A percentile compares a stretch with the other conserved stretches of the same genome.
These are phyloP conservation scores for Lentinus polychrous DNA, from an alignment of 1,284 basidiomycete species.

Conservation along the genomic window DNA sequence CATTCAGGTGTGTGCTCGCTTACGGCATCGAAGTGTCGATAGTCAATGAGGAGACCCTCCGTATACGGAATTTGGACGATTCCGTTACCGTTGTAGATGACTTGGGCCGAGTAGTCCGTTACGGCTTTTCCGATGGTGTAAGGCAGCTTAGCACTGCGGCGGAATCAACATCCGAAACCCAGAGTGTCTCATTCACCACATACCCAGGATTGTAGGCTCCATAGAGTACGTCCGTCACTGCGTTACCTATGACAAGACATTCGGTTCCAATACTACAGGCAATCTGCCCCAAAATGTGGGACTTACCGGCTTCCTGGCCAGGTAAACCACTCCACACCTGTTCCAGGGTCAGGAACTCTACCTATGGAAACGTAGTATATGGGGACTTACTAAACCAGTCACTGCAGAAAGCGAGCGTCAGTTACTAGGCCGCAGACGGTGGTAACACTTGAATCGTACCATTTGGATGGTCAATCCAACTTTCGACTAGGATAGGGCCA, in stretches of 20 bases:
- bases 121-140: conserved; percentile 34
- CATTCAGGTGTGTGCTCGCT: conserved; percentile 17
- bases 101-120: conserved; percentile 38
- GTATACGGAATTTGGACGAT: conserved; percentile 25
- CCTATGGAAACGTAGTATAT: neutral
- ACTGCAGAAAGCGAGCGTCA: conserved; percentile 23
- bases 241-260: conserved; percentile 41
- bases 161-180: conserved; percentile 18
- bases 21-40: conserved; percentile 68
- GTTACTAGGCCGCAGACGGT: no score
- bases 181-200: conserved; percentile 12
- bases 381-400: conserved; percentile 40
- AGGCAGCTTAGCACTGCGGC: conserved; percentile 39
- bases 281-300: neutral
- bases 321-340: conserved; percentile 51
- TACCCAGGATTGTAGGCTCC: conserved; percentile 61
- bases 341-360: neutral
- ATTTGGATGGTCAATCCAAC: conserved; percentile 59
- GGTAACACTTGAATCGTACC: conserved; percentile 29
- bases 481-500: conserved; percentile 59
- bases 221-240: conserved; percentile 54
- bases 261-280: neutral
- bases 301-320: conserved; percentile 62
- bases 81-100: conserved; percentile 19
- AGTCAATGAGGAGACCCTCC: conserved; percentile 61